These are phyloP conservation scores for Boletus smithii DNA, from an alignment of 1,284 basidiomycete genomes.

Conservation along the genomic window DNA sequence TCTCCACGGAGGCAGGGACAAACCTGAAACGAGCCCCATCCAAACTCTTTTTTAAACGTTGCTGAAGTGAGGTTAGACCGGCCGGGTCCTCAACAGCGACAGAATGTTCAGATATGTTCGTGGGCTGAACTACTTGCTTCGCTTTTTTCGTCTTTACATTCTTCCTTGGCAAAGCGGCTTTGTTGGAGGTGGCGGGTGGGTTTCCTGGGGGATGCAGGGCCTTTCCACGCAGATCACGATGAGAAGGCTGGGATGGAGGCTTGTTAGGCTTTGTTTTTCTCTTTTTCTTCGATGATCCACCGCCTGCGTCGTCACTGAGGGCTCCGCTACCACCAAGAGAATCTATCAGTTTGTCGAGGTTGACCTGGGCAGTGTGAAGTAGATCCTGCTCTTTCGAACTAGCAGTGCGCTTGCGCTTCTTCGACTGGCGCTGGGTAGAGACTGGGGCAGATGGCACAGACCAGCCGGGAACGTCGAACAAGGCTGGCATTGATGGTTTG, in stretches of 20 bases:
- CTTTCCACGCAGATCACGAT: slow-evolving; percentile 11
- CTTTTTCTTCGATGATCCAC: slow-evolving; percentile 33
- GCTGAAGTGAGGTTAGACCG: slow-evolving; percentile 70
- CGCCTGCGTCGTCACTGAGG: slow-evolving; percentile 6
- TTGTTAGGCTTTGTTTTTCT: slow-evolving; percentile 31
- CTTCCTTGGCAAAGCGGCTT: slow-evolving; percentile 7
- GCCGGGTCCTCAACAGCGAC: slow-evolving; percentile 9
- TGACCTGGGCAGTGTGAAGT: slow-evolving; percentile 53
- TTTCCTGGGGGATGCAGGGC: neutral
- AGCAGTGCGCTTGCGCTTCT: slow-evolving; percentile 67
- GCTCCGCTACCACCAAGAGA: slow-evolving; percentile 39
- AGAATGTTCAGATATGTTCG: slow-evolving; percentile 5
- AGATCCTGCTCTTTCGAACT: slow-evolving; percentile 41
- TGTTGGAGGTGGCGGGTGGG: neutral
- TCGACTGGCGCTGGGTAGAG: slow-evolving; percentile 36
- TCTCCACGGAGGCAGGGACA: slow-evolving; percentile 16
- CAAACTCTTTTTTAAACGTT: slow-evolving; percentile 70
- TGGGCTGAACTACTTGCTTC: slow-evolving; percentile 9
- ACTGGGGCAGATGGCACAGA: slow-evolving; percentile 48
- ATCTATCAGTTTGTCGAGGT: slow-evolving; percentile 76
- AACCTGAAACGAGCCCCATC: slow-evolving; percentile 86
- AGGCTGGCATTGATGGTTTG: slow-evolving; percentile 36
- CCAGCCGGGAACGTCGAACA: slow-evolving; percentile 78
- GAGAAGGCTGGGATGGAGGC: slow-evolving; percentile 18
- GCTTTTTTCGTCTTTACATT: slow-evolving; percentile 14